Conservation (phyloP, 1,139 yeast genomes). For the Barnettozyma hawaiiensis region DNA sequence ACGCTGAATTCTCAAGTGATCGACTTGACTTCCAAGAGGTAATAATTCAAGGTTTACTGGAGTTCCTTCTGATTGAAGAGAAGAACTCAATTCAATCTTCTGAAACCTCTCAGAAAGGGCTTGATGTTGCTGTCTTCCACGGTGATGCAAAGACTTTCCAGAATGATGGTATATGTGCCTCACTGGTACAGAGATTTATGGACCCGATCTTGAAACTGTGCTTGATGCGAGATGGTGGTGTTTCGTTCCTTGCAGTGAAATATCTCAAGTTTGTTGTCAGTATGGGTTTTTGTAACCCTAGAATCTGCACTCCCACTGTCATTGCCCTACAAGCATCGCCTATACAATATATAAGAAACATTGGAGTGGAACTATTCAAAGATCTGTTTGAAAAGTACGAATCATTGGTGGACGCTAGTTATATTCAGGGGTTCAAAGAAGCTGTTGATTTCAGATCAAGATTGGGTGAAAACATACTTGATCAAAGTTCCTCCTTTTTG, state of each 20-base stretch:
- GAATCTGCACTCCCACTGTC: conserved; percentile 58
- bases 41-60: conserved; percentile 49
- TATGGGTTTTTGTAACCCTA: conserved; percentile 72
- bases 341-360: conserved; percentile 36
- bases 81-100: conserved; percentile 25
- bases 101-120: conserved; percentile 19
- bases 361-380: conserved; percentile 49
- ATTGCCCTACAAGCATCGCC: conserved; percentile 63
- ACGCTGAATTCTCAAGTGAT: conserved; percentile 38
- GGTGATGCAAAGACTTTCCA: conserved; percentile 42
- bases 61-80: conserved; percentile 41
- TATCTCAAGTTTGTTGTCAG: conserved; percentile 51
- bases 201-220: conserved; percentile 44
- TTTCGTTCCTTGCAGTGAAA: conserved; percentile 45
- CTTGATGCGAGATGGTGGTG: conserved; percentile 38
- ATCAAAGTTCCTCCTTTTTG: conserved; percentile 23
- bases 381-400: conserved; percentile 62
- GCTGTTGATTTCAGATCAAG: conserved; percentile 41
- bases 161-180: conserved; percentile 68
- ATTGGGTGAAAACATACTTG: conserved; percentile 7
- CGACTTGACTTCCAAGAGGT: conserved; percentile 40
- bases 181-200: conserved; percentile 61
- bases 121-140: conserved; percentile 48
- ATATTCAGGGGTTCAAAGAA: conserved; percentile 55
- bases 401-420: conserved; percentile 60